Conservation (phyloP, 2,329 filamentous ascomycete species). For the Trichoderma harzianum region DNA sequence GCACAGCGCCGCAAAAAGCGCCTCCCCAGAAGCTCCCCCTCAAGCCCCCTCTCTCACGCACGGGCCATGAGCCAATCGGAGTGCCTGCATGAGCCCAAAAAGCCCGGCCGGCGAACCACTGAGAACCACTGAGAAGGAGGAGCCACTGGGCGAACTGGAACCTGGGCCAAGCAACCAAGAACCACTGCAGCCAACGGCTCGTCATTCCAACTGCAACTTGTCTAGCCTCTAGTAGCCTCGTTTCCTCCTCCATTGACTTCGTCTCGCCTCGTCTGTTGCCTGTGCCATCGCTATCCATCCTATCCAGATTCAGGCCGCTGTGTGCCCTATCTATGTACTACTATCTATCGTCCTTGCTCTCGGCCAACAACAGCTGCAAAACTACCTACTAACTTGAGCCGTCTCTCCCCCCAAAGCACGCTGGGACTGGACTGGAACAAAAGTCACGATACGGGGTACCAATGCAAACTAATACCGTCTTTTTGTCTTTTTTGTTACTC, state of each 20-base stretch:
- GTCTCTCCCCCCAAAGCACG: not conserved
- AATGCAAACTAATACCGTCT: not conserved
- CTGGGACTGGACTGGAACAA: too few species aligned
- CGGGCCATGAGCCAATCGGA: slow-evolving; percentile 12
- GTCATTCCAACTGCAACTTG: not conserved
- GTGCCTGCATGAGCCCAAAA: not conserved
- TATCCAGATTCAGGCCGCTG: too few species aligned
- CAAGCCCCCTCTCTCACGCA: not conserved
- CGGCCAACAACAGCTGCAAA: not conserved
- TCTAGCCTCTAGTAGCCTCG: not conserved
- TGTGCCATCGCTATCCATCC: too few species aligned
- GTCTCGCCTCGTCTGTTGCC: not conserved
- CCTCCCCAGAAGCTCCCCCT: not conserved
- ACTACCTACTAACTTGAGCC: not conserved
- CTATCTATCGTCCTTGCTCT: not conserved
- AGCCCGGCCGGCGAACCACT: not conserved
- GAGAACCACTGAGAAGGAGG: not conserved
- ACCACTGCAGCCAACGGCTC: not conserved
- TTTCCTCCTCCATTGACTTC: not conserved
- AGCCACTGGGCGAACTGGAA: too few species aligned
- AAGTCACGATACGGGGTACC: slow-evolving; percentile 1
- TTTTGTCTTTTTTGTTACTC: not conserved
- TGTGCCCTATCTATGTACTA: too few species aligned
- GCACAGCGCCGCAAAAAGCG: not conserved
- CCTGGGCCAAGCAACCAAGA: too few species aligned